Evolutionary conservation across 2,329 filamentous ascomycete genomes (phyloP), one percentile per base, ranked within the genome.

Genomic region (Harringtonia aguacate): DNA sequence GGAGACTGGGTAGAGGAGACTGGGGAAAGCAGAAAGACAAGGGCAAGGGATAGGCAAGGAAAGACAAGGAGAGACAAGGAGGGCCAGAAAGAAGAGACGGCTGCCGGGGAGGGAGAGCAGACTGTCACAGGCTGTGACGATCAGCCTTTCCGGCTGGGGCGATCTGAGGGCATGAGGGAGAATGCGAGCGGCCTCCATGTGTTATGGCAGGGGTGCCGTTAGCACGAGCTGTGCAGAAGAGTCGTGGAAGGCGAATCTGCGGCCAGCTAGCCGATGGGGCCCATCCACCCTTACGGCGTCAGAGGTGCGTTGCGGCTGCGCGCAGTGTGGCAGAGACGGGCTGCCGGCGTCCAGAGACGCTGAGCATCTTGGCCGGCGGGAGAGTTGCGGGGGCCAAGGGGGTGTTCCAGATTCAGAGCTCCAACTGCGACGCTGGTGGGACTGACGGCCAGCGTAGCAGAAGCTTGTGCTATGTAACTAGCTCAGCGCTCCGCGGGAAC

Each of bases 21-120:
- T 42, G 27, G 46, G 36, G 45, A 39, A 46, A 46, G 36, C 22
- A 44, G 36, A 50, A 38, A 48, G 45, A 34, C 39, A 46, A 40
- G 41, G 3, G 6, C 6, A 9, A 39, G 35, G 4, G 8, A 22
- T 14, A 28, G 22, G 21, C 8, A 17, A 28, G 12, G 27, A 18
- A 30, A 18, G 36, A 9, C 9, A 24, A 28, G 14, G 28, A 3
- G 29, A 38, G 27, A 18, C 28, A 22, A 24, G 4, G 20, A 20
- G n/a, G n/a, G n/a, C n/a, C n/a, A 36, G 12, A 22, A 29, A 28
- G 36, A 38, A 43, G 37, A 27, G 43, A 40, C 33, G 43, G 28
- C 15, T 24, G 12, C 33, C 24, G 20, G 40, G 45, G 22, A 31
- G 29, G 33, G 29, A 41, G 14, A 15, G 33, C 14, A 28, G 15